phyloP scores from a whole-genome alignment of 495 filamentous ascomycete genomes.

The Tuber indicum region DNA sequence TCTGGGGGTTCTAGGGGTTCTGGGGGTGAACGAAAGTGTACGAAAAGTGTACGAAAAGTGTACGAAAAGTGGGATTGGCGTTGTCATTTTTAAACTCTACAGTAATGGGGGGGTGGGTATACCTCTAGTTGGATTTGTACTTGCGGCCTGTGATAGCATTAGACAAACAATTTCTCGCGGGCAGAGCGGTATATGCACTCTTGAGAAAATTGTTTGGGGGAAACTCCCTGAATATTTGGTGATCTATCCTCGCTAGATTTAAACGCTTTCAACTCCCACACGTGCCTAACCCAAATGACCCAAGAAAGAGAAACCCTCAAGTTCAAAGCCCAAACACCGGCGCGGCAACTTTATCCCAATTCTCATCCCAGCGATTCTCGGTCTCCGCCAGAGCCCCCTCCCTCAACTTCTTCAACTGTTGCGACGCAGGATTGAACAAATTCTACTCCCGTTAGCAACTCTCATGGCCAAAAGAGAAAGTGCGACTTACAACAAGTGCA shows the following conservation, averaged over 20 bases:
- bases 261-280: not conserved
- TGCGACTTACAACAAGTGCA: constrained; percentile 24
- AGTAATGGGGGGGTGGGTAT: not conserved
- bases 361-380: constrained; percentile 78
- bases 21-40: not conserved
- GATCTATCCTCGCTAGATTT: not conserved
- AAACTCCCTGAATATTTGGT: not conserved
- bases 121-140: not conserved
- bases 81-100: constrained; percentile 2
- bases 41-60: constrained; percentile 5
- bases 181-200: not conserved
- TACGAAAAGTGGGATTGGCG: constrained; percentile 2
- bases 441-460: constrained; percentile 42
- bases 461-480: constrained; percentile 38
- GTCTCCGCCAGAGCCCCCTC: constrained; percentile 72
- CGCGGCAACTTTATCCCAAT: constrained; percentile 79
- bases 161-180: not conserved
- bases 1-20: not conserved
- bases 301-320: constrained; percentile 16
- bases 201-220: not conserved
- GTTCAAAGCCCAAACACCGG: constrained; percentile 57
- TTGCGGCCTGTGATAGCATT: not conserved
- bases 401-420: constrained; percentile 56
- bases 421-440: constrained; percentile 44
- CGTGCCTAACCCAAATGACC: not conserved